Evolutionary conservation across 2,329 filamentous ascomycete genomes (phyloP).

Genomic region (Fusarium kyushuense): DNA sequence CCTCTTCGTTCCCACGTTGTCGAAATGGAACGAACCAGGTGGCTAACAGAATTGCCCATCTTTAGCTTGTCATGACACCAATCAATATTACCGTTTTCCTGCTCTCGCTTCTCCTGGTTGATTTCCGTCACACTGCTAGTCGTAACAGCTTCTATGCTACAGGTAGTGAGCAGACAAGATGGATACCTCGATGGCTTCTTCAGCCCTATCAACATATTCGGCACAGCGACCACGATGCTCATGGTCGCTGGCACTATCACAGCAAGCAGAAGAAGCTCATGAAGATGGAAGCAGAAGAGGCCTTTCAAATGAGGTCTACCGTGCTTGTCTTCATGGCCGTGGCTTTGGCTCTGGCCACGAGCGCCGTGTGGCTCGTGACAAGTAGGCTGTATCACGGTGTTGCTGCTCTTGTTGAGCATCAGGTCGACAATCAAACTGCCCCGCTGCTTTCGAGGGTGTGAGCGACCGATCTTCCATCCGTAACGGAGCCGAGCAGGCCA

Average conservation of each 20-base stretch:
- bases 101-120: slow-evolving; percentile 72
- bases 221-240: slow-evolving; percentile 37
- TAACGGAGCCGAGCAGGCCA: slow-evolving; percentile 5
- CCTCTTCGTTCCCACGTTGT: not conserved
- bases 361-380: slow-evolving; percentile 30
- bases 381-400: slow-evolving; percentile 33
- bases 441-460: slow-evolving; percentile 15
- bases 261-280: slow-evolving; percentile 71
- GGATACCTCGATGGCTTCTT: slow-evolving; percentile 47
- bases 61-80: slow-evolving; percentile 68
- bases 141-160: slow-evolving; percentile 56
- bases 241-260: slow-evolving; percentile 61
- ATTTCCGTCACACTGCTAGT: slow-evolving; percentile 66
- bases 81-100: slow-evolving; percentile 74
- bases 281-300: slow-evolving; percentile 71
- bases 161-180: slow-evolving; percentile 48
- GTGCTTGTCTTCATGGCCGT: slow-evolving; percentile 65
- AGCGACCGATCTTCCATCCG: not conserved
- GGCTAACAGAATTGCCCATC: slow-evolving; percentile 17
- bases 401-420: slow-evolving; percentile 20
- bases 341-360: slow-evolving; percentile 21
- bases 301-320: slow-evolving; percentile 68
- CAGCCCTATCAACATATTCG: slow-evolving; percentile 54
- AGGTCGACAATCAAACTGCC: slow-evolving; percentile 15
- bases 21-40: not conserved